These are phyloP conservation scores for Dendrothele bispora DNA, from an alignment of 768 basidiomycete genomes.

Conservation along the genomic window DNA sequence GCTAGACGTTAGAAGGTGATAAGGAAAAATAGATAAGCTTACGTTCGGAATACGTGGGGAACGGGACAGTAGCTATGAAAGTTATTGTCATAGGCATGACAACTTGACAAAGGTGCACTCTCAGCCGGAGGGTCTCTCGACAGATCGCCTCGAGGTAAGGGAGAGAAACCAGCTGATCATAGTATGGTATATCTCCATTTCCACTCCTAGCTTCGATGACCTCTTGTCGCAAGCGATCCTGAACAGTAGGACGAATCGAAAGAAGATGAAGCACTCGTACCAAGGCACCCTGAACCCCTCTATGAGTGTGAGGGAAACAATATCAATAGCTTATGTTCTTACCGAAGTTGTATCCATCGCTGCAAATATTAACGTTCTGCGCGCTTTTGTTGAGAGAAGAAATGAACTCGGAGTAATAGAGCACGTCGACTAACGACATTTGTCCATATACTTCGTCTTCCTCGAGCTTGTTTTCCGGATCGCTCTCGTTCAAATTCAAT, in stretches of 20 bases:
- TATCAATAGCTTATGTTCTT: no score
- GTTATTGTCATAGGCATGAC: not conserved
- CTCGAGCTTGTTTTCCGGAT: conserved; percentile 27
- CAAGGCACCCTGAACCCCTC: conserved; percentile 20
- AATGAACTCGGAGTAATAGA: not conserved
- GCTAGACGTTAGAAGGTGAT: not conserved
- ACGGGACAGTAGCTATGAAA: conserved; percentile 31
- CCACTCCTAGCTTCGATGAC: conserved; percentile 26
- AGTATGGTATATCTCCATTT: conserved; percentile 24
- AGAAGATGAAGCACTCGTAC: conserved; percentile 32
- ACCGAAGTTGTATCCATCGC: conserved; percentile 42
- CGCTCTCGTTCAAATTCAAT: conserved; percentile 34
- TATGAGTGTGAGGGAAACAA: not conserved
- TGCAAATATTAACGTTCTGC: conserved; percentile 36
- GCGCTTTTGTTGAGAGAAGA: conserved; percentile 7
- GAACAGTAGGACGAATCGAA: conserved; percentile 32
- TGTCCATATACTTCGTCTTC: conserved; percentile 34
- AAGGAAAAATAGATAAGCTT: conserved; percentile 4
- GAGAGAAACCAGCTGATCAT: conserved; percentile 34
- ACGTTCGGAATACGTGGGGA: conserved; percentile 21
- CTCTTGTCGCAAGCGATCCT: conserved; percentile 36
- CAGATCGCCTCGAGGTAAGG: conserved; percentile 40
- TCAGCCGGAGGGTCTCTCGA: conserved; percentile 39
- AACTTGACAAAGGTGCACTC: conserved; percentile 4
- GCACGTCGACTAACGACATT: not conserved